Evolutionary conservation across 768 basidiomycete species (phyloP).

Genomic region (Trametes punicea): DNA sequence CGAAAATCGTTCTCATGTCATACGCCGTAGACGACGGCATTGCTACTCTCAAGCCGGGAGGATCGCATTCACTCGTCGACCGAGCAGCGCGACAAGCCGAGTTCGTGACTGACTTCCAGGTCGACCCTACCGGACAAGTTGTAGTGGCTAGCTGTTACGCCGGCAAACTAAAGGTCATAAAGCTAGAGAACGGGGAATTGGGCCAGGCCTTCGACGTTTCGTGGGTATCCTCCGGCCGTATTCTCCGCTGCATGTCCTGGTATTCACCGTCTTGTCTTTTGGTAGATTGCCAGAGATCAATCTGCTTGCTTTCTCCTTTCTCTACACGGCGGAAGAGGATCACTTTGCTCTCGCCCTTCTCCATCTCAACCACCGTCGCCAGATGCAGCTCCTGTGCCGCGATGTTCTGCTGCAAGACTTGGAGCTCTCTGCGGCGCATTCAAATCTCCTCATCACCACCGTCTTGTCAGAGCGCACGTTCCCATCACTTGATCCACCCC

Average conservation of each 20-base stretch:
- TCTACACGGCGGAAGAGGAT: conserved; percentile 38
- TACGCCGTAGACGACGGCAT: conserved; percentile 39
- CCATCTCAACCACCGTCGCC: conserved; percentile 57
- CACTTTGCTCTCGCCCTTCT: conserved; percentile 62
- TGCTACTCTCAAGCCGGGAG: conserved; percentile 37
- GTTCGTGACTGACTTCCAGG: conserved; percentile 64
- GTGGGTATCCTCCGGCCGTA: conserved; percentile 40
- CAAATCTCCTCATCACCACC: conserved; percentile 43
- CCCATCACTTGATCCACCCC: conserved; percentile 26
- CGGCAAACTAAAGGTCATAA: conserved; percentile 66
- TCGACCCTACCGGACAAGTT: conserved; percentile 60
- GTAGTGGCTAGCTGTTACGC: conserved; percentile 65
- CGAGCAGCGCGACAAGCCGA: conserved; percentile 59
- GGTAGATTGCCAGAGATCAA: conserved; percentile 63
- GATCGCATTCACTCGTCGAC: conserved; percentile 53
- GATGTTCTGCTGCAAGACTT: conserved; percentile 47
- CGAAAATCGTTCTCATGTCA: conserved; percentile 62
- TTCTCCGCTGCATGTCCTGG: conserved; percentile 10
- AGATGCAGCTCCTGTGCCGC: conserved; percentile 61
- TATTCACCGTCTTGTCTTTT: conserved; percentile 29
- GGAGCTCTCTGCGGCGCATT: conserved; percentile 45
- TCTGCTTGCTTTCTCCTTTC: conserved; percentile 63
- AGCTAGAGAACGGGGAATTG: conserved; percentile 51
- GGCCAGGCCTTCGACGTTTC: conserved; percentile 58
- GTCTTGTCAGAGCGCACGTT: conserved; percentile 49